Evolutionary conservation across 352 stramenopile genomes (phyloP).

Genomic region (Phytophthora pluvialis): DNA sequence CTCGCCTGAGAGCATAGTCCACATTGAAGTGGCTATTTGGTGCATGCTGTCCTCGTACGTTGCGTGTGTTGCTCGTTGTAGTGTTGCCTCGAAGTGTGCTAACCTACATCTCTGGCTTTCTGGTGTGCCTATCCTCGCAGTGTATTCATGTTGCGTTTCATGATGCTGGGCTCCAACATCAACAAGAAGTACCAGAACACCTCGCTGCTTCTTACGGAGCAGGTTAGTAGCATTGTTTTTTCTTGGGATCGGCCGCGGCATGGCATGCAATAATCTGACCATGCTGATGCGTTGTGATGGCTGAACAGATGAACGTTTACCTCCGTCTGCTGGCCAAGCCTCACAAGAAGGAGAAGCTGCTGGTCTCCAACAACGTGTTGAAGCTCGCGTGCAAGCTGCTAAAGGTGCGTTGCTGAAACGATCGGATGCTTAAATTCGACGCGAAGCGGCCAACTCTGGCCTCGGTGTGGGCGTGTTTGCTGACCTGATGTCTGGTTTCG

Average conservation of each 20-base stretch:
- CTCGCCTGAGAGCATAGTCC: slow-evolving; percentile 66
- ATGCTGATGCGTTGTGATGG: slow-evolving; percentile 17
- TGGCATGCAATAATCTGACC: not conserved
- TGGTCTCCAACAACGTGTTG: slow-evolving; percentile 91
- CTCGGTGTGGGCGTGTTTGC: not conserved
- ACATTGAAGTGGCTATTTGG: slow-evolving; percentile 90
- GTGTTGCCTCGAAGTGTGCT: slow-evolving; percentile 10
- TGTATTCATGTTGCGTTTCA: slow-evolving; percentile 91
- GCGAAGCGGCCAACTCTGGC: slow-evolving; percentile 11
- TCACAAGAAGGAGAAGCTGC: slow-evolving; percentile 90
- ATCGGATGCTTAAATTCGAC: not conserved
- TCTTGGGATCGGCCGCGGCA: not conserved
- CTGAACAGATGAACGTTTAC: slow-evolving; percentile 85
- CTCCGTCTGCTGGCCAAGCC: slow-evolving; percentile 82
- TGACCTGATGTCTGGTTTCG: slow-evolving; percentile 26
- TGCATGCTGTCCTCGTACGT: slow-evolving; percentile 81
- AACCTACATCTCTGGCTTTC: slow-evolving; percentile 8
- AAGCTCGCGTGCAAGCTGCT: slow-evolving; percentile 92
- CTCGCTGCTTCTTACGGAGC: slow-evolving; percentile 90
- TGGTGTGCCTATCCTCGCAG: slow-evolving; percentile 36
- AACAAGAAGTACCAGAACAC: slow-evolving; percentile 94
- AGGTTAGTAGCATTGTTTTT: slow-evolving; percentile 50
- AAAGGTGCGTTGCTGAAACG: slow-evolving; percentile 54
- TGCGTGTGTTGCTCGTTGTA: slow-evolving; percentile 3
- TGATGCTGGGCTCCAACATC: slow-evolving; percentile 91